These are phyloP conservation scores for Aspergillus sp. DNA, from an alignment of 2,329 filamentous ascomycete species.

Conservation along the genomic window DNA sequence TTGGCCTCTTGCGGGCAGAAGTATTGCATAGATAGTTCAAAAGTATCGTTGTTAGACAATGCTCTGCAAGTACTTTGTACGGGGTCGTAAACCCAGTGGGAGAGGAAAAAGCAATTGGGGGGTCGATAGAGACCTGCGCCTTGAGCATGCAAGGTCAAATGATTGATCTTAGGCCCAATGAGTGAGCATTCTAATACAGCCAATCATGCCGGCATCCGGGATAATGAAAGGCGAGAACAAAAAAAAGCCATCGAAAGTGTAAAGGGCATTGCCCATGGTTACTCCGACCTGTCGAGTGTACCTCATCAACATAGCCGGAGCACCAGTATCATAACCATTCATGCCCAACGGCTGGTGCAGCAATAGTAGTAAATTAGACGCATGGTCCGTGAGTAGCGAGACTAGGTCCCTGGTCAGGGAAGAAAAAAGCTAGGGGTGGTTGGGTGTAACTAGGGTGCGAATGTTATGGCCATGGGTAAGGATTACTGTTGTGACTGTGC, in stretches of 20 bases:
- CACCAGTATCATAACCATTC: constrained; percentile 23
- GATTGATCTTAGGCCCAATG: constrained; percentile 1
- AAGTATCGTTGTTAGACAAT: not conserved
- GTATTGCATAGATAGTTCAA: not conserved
- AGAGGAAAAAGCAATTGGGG: not conserved
- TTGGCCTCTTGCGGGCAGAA: not conserved
- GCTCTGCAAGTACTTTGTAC: not conserved
- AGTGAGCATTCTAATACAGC: not conserved
- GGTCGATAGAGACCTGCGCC: not conserved
- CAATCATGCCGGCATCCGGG: not conserved
- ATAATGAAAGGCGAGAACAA: not conserved
- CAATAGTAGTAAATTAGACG: constrained; percentile 27
- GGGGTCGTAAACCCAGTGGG: not conserved
- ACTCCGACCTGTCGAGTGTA: constrained; percentile 5
- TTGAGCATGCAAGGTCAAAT: constrained; percentile 4
- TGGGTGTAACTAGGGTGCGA: not conserved
- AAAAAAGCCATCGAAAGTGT: not conserved
- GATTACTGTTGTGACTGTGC: constrained; percentile 11
- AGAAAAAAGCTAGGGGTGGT: constrained; percentile 10
- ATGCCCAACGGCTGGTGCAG: constrained; percentile 30
- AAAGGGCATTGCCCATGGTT: not conserved
- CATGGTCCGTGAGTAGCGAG: constrained; percentile 23
- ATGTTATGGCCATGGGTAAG: not conserved
- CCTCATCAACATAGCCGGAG: constrained; percentile 3
- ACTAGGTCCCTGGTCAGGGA: constrained; percentile 22